Evolutionary conservation across 495 filamentous ascomycete genomes (phyloP).

Genomic region (Glutinoglossum americanum): DNA sequence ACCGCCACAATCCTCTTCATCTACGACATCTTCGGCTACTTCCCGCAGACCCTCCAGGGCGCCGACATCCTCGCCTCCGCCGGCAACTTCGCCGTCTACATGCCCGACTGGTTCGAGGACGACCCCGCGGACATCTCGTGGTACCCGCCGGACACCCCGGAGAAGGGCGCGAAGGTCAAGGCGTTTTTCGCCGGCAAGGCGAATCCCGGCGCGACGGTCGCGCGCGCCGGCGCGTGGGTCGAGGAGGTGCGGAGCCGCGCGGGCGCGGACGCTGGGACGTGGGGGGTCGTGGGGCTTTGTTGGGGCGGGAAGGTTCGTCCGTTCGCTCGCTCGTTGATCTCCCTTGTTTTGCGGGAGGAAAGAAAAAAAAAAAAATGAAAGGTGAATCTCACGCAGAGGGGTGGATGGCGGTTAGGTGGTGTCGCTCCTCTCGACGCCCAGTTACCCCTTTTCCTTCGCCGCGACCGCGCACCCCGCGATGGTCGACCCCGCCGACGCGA

Average conservation of each 20-base stretch:
- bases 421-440: too few relatives aligned
- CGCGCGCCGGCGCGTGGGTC: constrained; percentile 40
- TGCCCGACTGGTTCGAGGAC: constrained; percentile 49
- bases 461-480: constrained; percentile 80
- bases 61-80: constrained; percentile 41
- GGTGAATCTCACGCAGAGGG: too few relatives aligned
- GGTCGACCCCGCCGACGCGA: constrained; percentile 50
- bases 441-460: too few relatives aligned
- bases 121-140: constrained; percentile 21
- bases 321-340: too few relatives aligned
- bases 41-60: constrained; percentile 45
- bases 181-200: constrained; percentile 66
- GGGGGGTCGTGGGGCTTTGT: constrained; percentile 83
- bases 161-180: constrained; percentile 55
- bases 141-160: constrained; percentile 59
- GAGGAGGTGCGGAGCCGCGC: constrained; percentile 29
- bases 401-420: too few relatives aligned
- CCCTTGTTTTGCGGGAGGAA: too few relatives aligned
- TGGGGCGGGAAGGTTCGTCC: constrained; percentile 92
- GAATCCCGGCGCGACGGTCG: constrained; percentile 37
- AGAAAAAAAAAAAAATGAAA: too few relatives aligned
- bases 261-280: constrained; percentile 39
- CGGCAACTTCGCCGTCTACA: constrained; percentile 25
- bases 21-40: constrained; percentile 56
- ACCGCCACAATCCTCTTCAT: constrained; percentile 40